Base-by-base conservation (phyloP, 495 filamentous ascomycete species). In the Penicillium atrosanguineum region DNA sequence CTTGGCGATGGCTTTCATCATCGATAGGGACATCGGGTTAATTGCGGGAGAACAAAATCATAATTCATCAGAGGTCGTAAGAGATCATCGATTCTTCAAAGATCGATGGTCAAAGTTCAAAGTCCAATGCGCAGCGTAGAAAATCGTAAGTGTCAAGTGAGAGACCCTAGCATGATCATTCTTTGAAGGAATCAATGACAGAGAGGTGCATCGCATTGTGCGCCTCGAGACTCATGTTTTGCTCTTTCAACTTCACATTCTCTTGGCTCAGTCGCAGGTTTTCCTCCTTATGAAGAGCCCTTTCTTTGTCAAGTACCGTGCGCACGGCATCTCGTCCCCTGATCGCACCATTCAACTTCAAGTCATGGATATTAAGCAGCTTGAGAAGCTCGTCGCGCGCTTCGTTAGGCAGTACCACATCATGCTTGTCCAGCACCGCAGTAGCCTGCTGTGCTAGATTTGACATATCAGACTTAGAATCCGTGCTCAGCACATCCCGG, bases 321-420 rank as follows among this genome's bases (percentile, higher is more conserved):
- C 89, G 67, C 1, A 81, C 72, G 19, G 85, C 79, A 50, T 92
- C 87, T 6, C 88, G 67, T 0, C 83, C 86, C 4, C 75, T 75
- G 25, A 76, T 71, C 18, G 88, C 74, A 1, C 87, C 87, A 53
- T 72, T 75, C 7, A 68, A 73, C 37, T 73, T 76, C 46, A 83
- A 63, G 11, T 83, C 80, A 55, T 87, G 78, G 36, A 65, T 74
- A 31, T 83, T 78, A 16, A 90, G 69, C 4, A 82, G 58, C 20
- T 60, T 56, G 3, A 72, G 70, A 2, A 87, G 46, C 23, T 70
- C 73, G 8, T 73, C 65, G 12, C 59, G 71, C 6, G 74, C 71
- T 18, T 64, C 42, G 4, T 65, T 57, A 2, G 75, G 66, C 4
- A 80, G 49, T 11, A 76, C 66, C 18, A 85, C 72, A 12, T 70